Percentiles rank a stretch among this genome's conserved stretches.
phyloP scores from a whole-genome alignment of 306 rosid species.

The Castanea mollissima region DNA sequence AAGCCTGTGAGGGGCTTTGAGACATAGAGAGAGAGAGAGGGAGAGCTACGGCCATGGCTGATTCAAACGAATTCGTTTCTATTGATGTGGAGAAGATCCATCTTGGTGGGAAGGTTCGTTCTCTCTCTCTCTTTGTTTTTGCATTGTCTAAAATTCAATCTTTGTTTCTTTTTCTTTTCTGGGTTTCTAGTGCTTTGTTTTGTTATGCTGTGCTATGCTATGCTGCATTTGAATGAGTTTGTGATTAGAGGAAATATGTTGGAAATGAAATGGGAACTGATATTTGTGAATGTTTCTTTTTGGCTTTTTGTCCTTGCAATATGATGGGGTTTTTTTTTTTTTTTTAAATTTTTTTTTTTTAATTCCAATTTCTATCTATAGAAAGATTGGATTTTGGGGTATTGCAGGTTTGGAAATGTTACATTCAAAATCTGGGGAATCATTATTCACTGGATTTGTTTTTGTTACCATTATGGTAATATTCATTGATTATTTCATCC shows the following conservation, averaged over 20 bases:
- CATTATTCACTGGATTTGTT: not conserved
- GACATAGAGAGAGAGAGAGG: conserved; percentile 20
- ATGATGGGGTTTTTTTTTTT: not conserved
- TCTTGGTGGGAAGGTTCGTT: conserved; percentile 89
- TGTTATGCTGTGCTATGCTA: not conserved
- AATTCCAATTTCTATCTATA: not conserved
- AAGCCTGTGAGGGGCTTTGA: conserved; percentile 47
- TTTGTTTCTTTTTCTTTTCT: not conserved
- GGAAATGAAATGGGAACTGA: conserved; percentile 9
- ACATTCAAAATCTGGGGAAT: conserved; percentile 18
- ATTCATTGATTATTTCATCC: not conserved
- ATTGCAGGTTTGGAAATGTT: not conserved
- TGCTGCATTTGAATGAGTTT: conserved; percentile 25
- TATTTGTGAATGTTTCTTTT: not conserved
- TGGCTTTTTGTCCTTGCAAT: not conserved
- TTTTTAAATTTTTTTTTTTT: not conserved
- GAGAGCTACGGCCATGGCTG: conserved; percentile 67
- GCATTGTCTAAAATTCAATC: conserved; percentile 11
- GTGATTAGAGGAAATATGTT: conserved; percentile 1
- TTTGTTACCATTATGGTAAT: not conserved
- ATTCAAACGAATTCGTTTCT: conserved; percentile 67
- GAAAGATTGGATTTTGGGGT: not conserved
- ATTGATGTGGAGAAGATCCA: conserved; percentile 84
- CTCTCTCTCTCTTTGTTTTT: not conserved
- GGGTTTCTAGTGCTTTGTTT: not conserved